Evolutionary conservation across 2,329 filamentous ascomycete genomes (phyloP), one percentile per base, ranked within the genome.

Genomic region (Atkinsonella texensis): DNA sequence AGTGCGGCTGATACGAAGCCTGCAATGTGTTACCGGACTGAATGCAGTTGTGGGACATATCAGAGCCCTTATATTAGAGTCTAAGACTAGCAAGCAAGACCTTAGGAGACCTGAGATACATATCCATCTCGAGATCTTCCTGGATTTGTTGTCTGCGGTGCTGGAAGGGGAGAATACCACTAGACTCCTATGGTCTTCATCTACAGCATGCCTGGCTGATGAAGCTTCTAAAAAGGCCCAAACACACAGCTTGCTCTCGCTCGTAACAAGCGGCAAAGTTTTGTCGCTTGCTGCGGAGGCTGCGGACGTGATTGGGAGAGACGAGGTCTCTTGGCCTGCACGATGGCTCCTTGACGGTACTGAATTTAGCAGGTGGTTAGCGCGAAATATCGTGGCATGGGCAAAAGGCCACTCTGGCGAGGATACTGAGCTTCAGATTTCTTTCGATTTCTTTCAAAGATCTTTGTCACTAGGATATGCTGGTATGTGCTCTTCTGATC

Each of bases 41-140:
- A 91, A 89, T 55, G 85, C 87, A n/a, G 63, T 90, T 31, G 65
- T 89, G 10, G 75, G 82, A n/a, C 80, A 84, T 50, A 69, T 95
- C 32, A 81, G 79, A 53, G 73, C 76, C 18, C 69, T 87, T 17
- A 74, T 83, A 8, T 72, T 74, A 46, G 73, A 78, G 55, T 68
- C 68, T 12, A 77, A 71, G 49, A 57, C 65, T 0, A 66, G 67
- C 9, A 54, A 61, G 1, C 62, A 68, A 50, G 66, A 65, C 23
- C 46, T 65, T 0, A 72, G 70, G 53, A 63, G 70, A 7, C 66
- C 70, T 0, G 70, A 75, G 52, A 49, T 72, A 3, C 54, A 62
- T 4, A 65, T 77, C 23, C 73, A 76, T 52, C 55, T 79, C 1
- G 59, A 57, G 0, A 69, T 71, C 2, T 60, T 73, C 2, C 55